Conservation (phyloP, 2,329 filamentous ascomycete genomes). For the Ophiostoma pallidulum region DNA sequence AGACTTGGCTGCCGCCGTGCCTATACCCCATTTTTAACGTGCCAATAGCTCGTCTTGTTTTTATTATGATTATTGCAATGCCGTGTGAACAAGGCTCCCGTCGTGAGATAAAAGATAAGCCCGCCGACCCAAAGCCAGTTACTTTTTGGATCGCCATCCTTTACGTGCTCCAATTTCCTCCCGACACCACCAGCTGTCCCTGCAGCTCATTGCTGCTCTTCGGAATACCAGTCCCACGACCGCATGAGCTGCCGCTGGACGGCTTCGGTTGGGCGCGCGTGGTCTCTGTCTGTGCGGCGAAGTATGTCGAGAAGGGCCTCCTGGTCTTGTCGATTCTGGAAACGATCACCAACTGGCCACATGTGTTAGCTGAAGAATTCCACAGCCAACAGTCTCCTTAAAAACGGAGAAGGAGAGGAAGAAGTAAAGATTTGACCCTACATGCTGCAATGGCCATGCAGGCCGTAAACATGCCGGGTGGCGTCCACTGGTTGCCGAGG, state of each 20-base stretch:
- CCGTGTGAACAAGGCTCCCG: too few relatives aligned
- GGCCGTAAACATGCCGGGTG: constrained; percentile 45
- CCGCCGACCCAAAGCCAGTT: too few relatives aligned
- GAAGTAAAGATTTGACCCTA: too few relatives aligned
- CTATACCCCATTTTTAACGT: too few relatives aligned
- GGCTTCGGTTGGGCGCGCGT: constrained; percentile 24
- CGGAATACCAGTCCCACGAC: constrained; percentile 20
- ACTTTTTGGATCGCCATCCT: too few relatives aligned
- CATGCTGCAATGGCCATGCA: constrained; percentile 47
- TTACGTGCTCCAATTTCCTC: too few relatives aligned
- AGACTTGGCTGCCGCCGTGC: too few relatives aligned
- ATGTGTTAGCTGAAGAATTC: not conserved
- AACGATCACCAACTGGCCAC: constrained; percentile 23
- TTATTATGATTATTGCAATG: too few relatives aligned
- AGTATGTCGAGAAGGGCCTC: constrained; percentile 24
- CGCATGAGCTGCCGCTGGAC: constrained; percentile 24
- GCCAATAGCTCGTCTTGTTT: too few relatives aligned
- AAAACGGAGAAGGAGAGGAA: not conserved
- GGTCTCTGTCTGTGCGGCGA: constrained; percentile 22
- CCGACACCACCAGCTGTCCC: too few relatives aligned
- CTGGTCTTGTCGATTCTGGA: constrained; percentile 22
- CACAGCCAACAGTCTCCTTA: constrained; percentile 1
- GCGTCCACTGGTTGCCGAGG: constrained; percentile 43
- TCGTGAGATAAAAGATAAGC: too few relatives aligned
- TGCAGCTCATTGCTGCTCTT: not conserved